Conservation (phyloP, 2,329 filamentous ascomycete genomes). For the Sclerotinia sclerotiorum region DNA sequence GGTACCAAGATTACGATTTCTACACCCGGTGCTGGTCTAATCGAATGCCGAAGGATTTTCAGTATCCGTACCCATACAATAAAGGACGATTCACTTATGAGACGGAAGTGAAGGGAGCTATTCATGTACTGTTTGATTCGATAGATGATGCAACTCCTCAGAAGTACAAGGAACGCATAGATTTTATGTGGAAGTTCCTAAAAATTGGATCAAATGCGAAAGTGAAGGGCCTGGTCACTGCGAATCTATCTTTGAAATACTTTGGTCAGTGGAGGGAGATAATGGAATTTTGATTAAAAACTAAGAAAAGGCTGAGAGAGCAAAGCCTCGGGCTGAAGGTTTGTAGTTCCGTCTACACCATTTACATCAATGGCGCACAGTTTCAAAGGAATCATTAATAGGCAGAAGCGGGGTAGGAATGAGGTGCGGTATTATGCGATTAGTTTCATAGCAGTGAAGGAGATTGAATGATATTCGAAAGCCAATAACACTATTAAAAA, state of each 20-base stretch:
- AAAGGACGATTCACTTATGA: not conserved
- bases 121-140: not conserved
- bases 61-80: not conserved
- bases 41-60: not conserved
- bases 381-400: too few species aligned
- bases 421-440: not conserved
- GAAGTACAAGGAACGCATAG: not conserved
- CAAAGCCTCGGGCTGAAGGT: not conserved
- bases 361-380: not conserved
- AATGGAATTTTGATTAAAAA: not conserved
- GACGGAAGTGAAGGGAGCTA: not conserved
- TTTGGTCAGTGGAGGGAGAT: not conserved
- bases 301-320: fast-evolving
- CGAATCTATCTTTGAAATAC: not conserved
- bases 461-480: not conserved
- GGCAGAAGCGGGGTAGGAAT: not conserved
- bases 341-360: not conserved
- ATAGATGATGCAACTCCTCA: not conserved
- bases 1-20: not conserved
- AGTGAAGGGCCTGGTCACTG: not conserved
- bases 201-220: not conserved
- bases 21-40: not conserved
- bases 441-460: not conserved
- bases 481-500: not conserved
- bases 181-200: not conserved